Evolutionary conservation across 306 rosid genomes (phyloP).

Genomic region (Quercus suber): DNA sequence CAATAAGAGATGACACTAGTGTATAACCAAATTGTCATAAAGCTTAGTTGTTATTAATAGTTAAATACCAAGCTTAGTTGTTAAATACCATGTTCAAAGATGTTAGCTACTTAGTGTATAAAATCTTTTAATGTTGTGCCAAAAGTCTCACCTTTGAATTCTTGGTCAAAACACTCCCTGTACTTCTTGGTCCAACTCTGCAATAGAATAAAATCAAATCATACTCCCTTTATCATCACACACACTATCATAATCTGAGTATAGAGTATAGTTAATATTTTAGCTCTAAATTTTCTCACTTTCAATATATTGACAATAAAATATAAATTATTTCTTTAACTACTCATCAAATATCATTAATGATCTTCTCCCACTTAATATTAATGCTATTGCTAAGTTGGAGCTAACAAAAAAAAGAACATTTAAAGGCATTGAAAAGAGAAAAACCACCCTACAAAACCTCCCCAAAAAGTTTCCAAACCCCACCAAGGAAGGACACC

Average conservation of each 20-base stretch:
- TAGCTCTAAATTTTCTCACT: not conserved
- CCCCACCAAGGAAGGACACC: not conserved
- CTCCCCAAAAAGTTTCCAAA: not conserved
- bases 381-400: not conserved
- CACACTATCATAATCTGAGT: not conserved
- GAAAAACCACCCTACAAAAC: not conserved
- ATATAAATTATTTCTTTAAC: not conserved
- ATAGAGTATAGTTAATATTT: not conserved
- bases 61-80: no score
- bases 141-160: not conserved
- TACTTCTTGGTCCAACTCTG: not conserved
- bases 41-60: no score
- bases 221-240: slow-evolving; percentile 4
- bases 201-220: not conserved
- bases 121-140: no score
- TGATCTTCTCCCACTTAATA: not conserved
- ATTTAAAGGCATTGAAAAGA: not conserved
- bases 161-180: slow-evolving; percentile 18
- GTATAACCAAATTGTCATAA: no score
- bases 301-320: not conserved
- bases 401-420: not conserved
- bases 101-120: no score
- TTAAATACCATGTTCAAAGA: no score
- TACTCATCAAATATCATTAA: not conserved
- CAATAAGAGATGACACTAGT: no score